A percentile compares a stretch with the other conserved stretches of the same genome.
These are phyloP conservation scores for Neofusicoccum umdonicola DNA, from an alignment of 2,329 filamentous ascomycete species.

Conservation along the genomic window DNA sequence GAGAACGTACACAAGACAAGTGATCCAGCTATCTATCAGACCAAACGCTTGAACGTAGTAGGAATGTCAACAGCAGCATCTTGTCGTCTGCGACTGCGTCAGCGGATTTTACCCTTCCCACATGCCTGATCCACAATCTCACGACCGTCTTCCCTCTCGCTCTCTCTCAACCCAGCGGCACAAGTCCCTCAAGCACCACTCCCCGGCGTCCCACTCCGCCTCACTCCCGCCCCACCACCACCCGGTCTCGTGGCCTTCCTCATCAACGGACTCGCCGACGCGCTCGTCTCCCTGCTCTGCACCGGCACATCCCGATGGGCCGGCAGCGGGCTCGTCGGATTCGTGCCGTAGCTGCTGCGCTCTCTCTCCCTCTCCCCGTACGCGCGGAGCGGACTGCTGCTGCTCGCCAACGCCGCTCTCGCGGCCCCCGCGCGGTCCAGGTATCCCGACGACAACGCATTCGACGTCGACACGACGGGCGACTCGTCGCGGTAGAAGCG, in stretches of 20 bases:
- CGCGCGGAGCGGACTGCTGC: neutral
- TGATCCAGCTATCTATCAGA: too few relatives aligned
- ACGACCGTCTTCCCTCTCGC: neutral
- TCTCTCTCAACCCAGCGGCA: neutral
- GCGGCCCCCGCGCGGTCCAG: neutral
- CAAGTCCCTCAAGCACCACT: neutral
- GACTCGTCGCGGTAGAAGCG: neutral
- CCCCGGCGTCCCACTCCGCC: too few relatives aligned
- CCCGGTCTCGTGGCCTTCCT: constrained; percentile 28
- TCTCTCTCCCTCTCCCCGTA: neutral
- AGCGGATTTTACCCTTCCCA: too few relatives aligned
- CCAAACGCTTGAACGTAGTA: too few relatives aligned
- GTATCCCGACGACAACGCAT: neutral
- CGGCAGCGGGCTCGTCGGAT: constrained; percentile 20
- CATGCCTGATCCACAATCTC: too few relatives aligned
- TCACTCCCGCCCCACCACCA: neutral
- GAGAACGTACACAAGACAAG: too few relatives aligned
- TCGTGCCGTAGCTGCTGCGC: neutral
- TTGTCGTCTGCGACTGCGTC: too few relatives aligned
- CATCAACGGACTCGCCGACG: constrained; percentile 31
- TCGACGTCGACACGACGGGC: neutral
- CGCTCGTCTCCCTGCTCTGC: constrained; percentile 19
- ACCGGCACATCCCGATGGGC: constrained; percentile 23
- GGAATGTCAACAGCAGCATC: too few relatives aligned
- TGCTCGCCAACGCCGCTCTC: neutral